A percentile compares a stretch with the other conserved stretches of the same genome.
phyloP scores from a whole-genome alignment of 2,329 filamentous ascomycete genomes.

The Colletotrichum cereale region DNA sequence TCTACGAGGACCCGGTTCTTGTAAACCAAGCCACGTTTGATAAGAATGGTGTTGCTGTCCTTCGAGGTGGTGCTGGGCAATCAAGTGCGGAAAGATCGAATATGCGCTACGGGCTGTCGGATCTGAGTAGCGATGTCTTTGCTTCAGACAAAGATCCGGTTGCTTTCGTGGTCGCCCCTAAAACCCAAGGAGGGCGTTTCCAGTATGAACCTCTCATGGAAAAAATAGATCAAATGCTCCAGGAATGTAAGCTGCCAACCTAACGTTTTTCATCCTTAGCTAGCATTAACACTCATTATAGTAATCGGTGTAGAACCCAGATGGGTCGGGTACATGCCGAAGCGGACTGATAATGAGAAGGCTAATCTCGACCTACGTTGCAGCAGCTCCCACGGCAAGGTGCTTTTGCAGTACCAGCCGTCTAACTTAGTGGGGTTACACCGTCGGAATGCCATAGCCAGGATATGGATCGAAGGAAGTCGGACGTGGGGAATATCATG shows the following conservation, averaged over 20 bases:
- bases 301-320: neutral
- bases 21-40: neutral
- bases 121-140: neutral
- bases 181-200: neutral
- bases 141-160: neutral
- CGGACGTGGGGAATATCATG: neutral
- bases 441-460: neutral
- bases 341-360: neutral
- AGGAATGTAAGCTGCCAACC: neutral
- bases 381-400: neutral
- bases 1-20: neutral
- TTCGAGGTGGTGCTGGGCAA: no score
- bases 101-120: neutral
- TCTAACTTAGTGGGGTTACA: neutral
- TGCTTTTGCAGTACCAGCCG: conserved; percentile 1
- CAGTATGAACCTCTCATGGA: neutral
- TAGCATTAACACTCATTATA: neutral
- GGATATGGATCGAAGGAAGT: neutral
- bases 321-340: neutral
- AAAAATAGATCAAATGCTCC: neutral
- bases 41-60: neutral
- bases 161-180: neutral
- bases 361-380: neutral
- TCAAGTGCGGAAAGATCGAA: neutral
- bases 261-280: neutral